Conservation (phyloP, 192 early-diverging fungal genomes). For the Chytriomyces sp. region DNA sequence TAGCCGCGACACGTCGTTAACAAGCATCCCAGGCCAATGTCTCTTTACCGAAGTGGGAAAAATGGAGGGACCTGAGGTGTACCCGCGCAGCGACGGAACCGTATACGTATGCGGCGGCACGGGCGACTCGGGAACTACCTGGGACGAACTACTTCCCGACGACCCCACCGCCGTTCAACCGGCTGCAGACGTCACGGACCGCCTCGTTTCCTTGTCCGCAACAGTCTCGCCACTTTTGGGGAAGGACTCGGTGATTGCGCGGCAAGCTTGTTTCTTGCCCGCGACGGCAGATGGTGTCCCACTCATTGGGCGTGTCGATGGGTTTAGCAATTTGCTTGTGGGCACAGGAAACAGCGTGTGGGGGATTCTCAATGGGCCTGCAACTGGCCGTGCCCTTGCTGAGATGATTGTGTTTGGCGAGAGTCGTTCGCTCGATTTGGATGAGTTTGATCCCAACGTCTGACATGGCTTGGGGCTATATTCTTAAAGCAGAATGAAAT, state of each 20-base stretch:
- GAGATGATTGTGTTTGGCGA: constrained; percentile 18
- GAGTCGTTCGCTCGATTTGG: not conserved
- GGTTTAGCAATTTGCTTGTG: not conserved
- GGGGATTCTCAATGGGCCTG: constrained; percentile 30
- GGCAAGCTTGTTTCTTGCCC: constrained; percentile 20
- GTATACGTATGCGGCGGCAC: constrained; percentile 27
- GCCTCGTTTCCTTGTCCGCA: not conserved
- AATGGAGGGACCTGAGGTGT: constrained; percentile 29
- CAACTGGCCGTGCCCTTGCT: constrained; percentile 23
- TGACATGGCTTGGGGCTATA: no score
- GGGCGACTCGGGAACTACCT: not conserved
- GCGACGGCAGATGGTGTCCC: not conserved
- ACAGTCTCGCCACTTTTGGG: constrained; percentile 1
- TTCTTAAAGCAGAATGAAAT: no score
- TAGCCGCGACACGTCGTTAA: not conserved
- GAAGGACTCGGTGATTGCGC: not conserved
- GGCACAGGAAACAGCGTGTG: constrained; percentile 21
- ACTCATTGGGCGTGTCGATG: constrained; percentile 3
- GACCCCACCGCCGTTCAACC: not conserved
- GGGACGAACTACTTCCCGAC: not conserved
- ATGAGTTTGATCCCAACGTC: constrained; percentile 9
- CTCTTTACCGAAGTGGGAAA: constrained; percentile 27
- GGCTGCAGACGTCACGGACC: not conserved
- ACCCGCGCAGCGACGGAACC: constrained; percentile 21
- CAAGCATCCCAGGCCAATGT: not conserved